Percentiles rank a stretch among this genome's conserved stretches.
Evolutionary conservation across 192 early-diverging fungal species (phyloP).

Genomic region (Paraglomus occultum): DNA sequence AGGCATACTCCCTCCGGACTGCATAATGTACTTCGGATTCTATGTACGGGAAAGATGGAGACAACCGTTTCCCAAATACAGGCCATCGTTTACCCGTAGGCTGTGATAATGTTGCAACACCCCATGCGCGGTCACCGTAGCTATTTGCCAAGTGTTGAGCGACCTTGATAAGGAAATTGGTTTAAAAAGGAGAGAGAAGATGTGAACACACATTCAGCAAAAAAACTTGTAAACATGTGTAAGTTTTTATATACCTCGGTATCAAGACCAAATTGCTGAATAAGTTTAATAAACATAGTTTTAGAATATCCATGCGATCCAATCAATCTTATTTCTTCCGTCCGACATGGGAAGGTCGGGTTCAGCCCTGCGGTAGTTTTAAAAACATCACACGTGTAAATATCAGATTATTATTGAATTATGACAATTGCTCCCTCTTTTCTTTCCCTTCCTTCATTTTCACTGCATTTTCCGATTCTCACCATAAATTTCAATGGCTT

Average conservation of each 20-base stretch:
- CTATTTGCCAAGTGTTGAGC: conserved; percentile 87
- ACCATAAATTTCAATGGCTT: conserved; percentile 73
- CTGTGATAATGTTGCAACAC: conserved; percentile 81
- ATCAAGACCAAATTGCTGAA: conserved; percentile 95
- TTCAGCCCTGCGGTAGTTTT: conserved; percentile 40
- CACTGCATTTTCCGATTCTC: neutral
- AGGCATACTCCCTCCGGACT: conserved; percentile 88
- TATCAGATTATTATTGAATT: neutral
- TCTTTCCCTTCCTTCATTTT: too few relatives aligned
- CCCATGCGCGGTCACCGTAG: conserved; percentile 95
- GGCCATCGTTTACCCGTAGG: conserved; percentile 73
- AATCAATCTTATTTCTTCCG: conserved; percentile 72
- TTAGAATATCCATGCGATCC: conserved; percentile 86
- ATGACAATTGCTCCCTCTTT: too few relatives aligned
- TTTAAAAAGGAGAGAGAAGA: neutral
- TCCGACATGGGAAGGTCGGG: conserved; percentile 69
- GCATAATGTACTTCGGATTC: conserved; percentile 94
- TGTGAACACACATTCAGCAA: neutral
- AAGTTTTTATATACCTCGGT: conserved; percentile 50
- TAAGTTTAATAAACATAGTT: conserved; percentile 94
- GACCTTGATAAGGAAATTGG: conserved; percentile 36
- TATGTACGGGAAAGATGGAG: conserved; percentile 85
- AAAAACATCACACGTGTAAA: neutral
- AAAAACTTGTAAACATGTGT: neutral
- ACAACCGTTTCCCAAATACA: conserved; percentile 75